These are phyloP conservation scores for Wickerhamiella siamensis DNA, from an alignment of 805 yeast species.

Conservation along the genomic window DNA sequence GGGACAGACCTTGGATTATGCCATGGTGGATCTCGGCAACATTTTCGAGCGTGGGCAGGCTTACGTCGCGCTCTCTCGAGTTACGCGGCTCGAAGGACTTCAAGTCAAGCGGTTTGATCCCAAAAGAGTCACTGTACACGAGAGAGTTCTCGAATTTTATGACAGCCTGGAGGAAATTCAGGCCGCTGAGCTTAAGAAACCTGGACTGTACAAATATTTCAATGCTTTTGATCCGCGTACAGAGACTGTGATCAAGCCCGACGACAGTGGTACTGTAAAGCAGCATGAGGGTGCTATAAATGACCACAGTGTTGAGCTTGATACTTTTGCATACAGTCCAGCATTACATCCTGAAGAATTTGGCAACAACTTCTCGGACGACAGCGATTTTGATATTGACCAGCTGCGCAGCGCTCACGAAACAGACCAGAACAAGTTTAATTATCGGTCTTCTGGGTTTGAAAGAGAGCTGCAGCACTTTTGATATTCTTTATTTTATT, in stretches of 20 bases:
- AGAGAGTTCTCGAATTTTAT: constrained; percentile 60
- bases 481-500: too few species aligned
- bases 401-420: too few species aligned
- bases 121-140: constrained; percentile 51
- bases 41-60: constrained; percentile 91
- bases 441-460: too few species aligned
- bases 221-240: too few species aligned
- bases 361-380: neutral
- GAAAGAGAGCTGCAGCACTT: too few species aligned
- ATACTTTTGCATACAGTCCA: neutral
- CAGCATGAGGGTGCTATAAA: too few species aligned
- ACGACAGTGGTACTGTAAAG: too few species aligned
- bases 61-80: constrained; percentile 88
- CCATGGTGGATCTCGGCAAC: constrained; percentile 57
- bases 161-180: constrained; percentile 5
- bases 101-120: constrained; percentile 65
- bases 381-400: neutral
- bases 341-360: neutral
- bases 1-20: constrained; percentile 73
- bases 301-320: too few species aligned
- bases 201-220: too few species aligned
- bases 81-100: constrained; percentile 66
- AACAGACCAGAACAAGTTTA: too few species aligned
- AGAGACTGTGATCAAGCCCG: too few species aligned
- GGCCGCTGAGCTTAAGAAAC: constrained; percentile 8